Evolutionary conservation across 192 early-diverging fungal species (phyloP).

Genomic region (Irineochytrium annulatum): DNA sequence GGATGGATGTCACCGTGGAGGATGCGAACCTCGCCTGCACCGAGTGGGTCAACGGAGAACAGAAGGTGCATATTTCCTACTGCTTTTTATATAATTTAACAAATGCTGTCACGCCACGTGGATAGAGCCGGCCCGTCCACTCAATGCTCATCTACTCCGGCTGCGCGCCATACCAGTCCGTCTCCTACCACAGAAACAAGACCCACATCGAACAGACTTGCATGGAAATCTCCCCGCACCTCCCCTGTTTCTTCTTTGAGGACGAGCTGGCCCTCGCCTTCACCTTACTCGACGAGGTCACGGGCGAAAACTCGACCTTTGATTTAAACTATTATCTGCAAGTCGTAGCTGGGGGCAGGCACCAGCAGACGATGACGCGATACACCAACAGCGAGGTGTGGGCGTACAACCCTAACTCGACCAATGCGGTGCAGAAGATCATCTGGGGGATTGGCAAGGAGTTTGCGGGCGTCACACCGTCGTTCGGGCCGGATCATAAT

Average conservation of each 20-base stretch:
- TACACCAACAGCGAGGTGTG: neutral
- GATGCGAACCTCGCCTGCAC: constrained; percentile 5
- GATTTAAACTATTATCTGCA: neutral
- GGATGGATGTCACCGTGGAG: no score
- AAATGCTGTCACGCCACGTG: neutral
- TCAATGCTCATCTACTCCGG: constrained; percentile 5
- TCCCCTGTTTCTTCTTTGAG: constrained; percentile 1
- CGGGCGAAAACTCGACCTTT: no score
- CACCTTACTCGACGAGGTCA: no score
- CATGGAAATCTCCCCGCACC: neutral
- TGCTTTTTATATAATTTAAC: neutral
- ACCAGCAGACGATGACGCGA: neutral
- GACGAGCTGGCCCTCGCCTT: neutral
- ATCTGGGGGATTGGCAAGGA: no score
- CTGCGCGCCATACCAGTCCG: constrained; percentile 10
- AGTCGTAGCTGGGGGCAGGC: constrained; percentile 1
- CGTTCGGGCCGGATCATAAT: no score
- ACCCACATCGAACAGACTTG: neutral
- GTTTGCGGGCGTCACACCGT: no score
- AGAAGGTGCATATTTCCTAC: constrained; percentile 8
- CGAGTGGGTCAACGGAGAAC: constrained; percentile 2
- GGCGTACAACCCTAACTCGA: neutral
- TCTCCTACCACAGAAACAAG: neutral
- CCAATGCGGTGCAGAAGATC: neutral
- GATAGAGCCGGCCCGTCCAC: neutral